These are phyloP conservation scores for Neospermospora avenae DNA, from an alignment of 2,329 filamentous ascomycete species.

Conservation along the genomic window DNA sequence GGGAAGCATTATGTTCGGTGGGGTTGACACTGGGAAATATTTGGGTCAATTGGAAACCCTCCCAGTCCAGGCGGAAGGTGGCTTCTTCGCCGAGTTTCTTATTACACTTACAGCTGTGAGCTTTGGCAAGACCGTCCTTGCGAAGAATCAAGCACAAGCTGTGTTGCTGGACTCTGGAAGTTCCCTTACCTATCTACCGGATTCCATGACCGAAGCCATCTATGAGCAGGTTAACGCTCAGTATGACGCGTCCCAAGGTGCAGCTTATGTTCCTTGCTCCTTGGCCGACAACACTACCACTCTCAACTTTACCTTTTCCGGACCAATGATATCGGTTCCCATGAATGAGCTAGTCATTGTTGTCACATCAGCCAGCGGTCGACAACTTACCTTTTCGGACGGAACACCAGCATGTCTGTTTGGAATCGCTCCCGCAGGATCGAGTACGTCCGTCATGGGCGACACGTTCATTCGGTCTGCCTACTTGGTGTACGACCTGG, in stretches of 20 bases:
- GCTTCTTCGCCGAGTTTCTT: constrained; percentile 59
- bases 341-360: constrained; percentile 59
- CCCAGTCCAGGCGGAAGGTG: constrained; percentile 56
- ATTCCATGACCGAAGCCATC: constrained; percentile 50
- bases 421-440: constrained; percentile 58
- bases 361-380: constrained; percentile 42
- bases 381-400: constrained; percentile 49
- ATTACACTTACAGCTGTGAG: constrained; percentile 63
- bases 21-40: constrained; percentile 66
- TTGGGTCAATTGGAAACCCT: constrained; percentile 60
- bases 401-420: constrained; percentile 61
- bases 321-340: constrained; percentile 50
- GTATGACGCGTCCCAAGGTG: constrained; percentile 50
- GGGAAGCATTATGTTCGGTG: constrained; percentile 72
- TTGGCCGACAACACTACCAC: constrained; percentile 41
- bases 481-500: constrained; percentile 73
- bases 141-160: constrained; percentile 50
- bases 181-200: constrained; percentile 64
- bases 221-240: constrained; percentile 57
- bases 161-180: constrained; percentile 71
- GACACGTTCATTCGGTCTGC: constrained; percentile 74
- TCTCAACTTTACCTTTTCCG: constrained; percentile 54
- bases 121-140: constrained; percentile 43
- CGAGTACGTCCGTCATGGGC: constrained; percentile 59
- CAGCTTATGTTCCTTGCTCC: constrained; percentile 61